Percentiles rank a stretch among this genome's conserved stretches.
Evolutionary conservation across 2,329 filamentous ascomycete genomes (phyloP).

Genomic region (Fusarium annulatum): DNA sequence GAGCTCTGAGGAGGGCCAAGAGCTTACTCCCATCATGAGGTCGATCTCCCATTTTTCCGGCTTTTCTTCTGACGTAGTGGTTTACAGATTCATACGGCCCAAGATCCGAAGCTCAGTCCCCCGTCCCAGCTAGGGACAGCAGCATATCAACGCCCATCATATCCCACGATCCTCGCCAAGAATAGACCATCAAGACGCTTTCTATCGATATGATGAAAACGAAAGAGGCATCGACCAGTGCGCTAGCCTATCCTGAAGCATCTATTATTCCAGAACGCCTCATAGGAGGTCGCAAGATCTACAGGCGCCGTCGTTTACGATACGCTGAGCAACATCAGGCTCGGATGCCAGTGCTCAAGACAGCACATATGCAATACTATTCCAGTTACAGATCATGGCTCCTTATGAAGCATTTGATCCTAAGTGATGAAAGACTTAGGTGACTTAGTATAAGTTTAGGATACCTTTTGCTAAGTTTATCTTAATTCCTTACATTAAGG

Average conservation of each 20-base stretch:
- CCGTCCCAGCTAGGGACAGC: accelerated
- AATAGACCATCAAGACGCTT: accelerated
- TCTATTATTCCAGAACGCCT: too few species aligned
- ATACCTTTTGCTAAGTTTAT: neutral
- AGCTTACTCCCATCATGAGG: too few species aligned
- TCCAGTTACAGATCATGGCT: accelerated
- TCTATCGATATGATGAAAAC: accelerated
- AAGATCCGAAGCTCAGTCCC: neutral
- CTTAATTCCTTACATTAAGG: neutral
- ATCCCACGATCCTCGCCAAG: accelerated
- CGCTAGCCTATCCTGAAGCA: accelerated
- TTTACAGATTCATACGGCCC: too few species aligned
- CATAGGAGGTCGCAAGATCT: neutral
- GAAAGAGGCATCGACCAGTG: accelerated
- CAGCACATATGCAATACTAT: neutral
- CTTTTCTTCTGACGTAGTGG: neutral
- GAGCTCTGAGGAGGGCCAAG: too few species aligned
- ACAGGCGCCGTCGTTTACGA: too few species aligned
- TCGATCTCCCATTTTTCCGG: too few species aligned
- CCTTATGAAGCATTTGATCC: neutral
- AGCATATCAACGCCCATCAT: too few species aligned
- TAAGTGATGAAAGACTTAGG: neutral
- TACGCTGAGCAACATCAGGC: neutral
- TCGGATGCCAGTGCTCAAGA: too few species aligned
- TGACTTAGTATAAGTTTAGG: neutral